phyloP scores from a whole-genome alignment of 805 yeast genomes.

The Candida chilensis region DNA sequence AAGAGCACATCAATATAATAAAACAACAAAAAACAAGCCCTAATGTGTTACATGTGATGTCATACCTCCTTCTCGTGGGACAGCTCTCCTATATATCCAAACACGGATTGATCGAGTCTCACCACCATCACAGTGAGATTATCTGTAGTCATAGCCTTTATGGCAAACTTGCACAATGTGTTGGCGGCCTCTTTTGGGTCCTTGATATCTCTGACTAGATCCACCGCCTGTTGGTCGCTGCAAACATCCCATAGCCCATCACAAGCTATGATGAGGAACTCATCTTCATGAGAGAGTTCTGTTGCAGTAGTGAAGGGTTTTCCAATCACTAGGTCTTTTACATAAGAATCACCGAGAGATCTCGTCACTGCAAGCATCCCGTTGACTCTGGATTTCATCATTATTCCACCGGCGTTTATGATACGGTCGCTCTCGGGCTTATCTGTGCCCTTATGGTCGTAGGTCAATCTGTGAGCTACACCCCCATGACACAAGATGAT shows the following conservation, averaged over 20 bases:
- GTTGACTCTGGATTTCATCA: slow-evolving; percentile 86
- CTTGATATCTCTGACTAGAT: slow-evolving; percentile 42
- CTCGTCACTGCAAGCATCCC: slow-evolving; percentile 94
- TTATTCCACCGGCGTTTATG: slow-evolving; percentile 71
- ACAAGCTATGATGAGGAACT: slow-evolving; percentile 83
- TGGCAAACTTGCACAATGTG: slow-evolving; percentile 60
- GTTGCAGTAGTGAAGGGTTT: slow-evolving; percentile 90
- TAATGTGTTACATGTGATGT: too few relatives aligned
- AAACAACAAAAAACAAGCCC: too few relatives aligned
- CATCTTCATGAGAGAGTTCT: slow-evolving; percentile 56
- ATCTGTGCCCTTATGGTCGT: slow-evolving; percentile 93
- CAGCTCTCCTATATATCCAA: slow-evolving; percentile 11
- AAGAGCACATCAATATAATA: too few relatives aligned
- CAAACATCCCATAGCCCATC: slow-evolving; percentile 98
- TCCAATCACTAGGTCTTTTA: slow-evolving; percentile 84
- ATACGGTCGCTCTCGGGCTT: slow-evolving; percentile 68
- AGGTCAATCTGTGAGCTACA: slow-evolving; percentile 68
- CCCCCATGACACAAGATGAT: slow-evolving; percentile 73
- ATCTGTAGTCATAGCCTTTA: slow-evolving; percentile 76
- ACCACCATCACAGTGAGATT: slow-evolving; percentile 93
- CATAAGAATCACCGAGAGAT: slow-evolving; percentile 87
- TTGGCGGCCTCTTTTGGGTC: slow-evolving; percentile 65
- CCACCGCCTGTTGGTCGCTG: slow-evolving; percentile 77
- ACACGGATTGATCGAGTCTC: slow-evolving; percentile 36
- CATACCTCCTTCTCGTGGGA: too few relatives aligned